A percentile compares a stretch with the other conserved stretches of the same genome.
Conservation (phyloP, 495 filamentous ascomycete genomes). For the Penicillium atrosanguineum region DNA sequence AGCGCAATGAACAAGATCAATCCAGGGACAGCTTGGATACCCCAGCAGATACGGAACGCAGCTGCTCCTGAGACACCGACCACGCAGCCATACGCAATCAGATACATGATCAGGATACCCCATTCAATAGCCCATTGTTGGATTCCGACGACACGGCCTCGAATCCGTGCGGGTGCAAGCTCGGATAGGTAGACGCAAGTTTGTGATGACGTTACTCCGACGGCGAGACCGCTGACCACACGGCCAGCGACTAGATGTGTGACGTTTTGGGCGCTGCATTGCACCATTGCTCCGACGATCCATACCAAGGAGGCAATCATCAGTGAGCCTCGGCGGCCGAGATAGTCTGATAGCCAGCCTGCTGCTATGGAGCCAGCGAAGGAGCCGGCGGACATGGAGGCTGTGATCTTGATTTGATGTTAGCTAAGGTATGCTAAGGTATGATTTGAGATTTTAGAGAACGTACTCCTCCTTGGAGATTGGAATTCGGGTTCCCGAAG, state of each 20-base stretch:
- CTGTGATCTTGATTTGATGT: slow-evolving; percentile 32
- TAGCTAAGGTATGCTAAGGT: not conserved
- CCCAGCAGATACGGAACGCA: slow-evolving; percentile 72
- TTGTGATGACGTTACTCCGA: slow-evolving; percentile 74
- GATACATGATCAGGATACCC: slow-evolving; percentile 63
- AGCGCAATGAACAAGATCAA: slow-evolving; percentile 61
- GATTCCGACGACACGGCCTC: slow-evolving; percentile 68
- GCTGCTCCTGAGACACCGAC: slow-evolving; percentile 46
- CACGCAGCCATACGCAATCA: slow-evolving; percentile 62
- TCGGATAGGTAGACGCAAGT: slow-evolving; percentile 82
- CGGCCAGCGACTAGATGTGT: slow-evolving; percentile 68
- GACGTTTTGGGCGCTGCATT: slow-evolving; percentile 57
- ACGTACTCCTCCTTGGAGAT: slow-evolving; percentile 57
- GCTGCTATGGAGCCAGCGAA: slow-evolving; percentile 62
- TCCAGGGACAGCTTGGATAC: slow-evolving; percentile 67
- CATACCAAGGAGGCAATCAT: slow-evolving; percentile 67
- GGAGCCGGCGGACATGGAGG: slow-evolving; percentile 65
- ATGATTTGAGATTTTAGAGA: not conserved
- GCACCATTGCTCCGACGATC: slow-evolving; percentile 67
- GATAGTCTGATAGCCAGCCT: slow-evolving; percentile 63
- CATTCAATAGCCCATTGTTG: slow-evolving; percentile 77
- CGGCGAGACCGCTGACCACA: slow-evolving; percentile 67
- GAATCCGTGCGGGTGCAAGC: slow-evolving; percentile 63
- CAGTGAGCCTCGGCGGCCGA: slow-evolving; percentile 62
- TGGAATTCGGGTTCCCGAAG: slow-evolving; percentile 62